phyloP scores from a whole-genome alignment of 441 rosid species.

The Hura crepitans region DNA sequence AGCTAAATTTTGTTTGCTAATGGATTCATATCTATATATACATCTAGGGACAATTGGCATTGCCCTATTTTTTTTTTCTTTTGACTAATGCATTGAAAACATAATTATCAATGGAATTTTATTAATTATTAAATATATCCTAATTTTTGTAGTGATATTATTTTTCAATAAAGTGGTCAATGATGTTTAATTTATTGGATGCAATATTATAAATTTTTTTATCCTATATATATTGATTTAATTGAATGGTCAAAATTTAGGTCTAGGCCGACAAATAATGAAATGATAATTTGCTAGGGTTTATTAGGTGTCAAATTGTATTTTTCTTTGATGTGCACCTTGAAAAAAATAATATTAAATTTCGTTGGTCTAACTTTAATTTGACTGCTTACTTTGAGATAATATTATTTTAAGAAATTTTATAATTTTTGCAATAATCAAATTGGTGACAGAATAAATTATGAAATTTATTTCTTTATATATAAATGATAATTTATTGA shows the following conservation, averaged over 20 bases:
- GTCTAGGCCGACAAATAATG: constrained; percentile 4
- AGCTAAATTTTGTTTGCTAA: no score
- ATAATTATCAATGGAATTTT: no score
- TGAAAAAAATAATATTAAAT: background rate
- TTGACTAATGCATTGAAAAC: background rate
- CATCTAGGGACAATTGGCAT: no score
- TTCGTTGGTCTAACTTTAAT: background rate
- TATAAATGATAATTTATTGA: no score
- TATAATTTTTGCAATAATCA: background rate
- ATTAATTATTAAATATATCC: background rate
- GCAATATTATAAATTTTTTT: background rate
- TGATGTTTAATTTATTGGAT: background rate
- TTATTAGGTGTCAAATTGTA: background rate
- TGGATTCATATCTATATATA: no score
- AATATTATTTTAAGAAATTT: background rate
- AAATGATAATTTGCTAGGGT: background rate
- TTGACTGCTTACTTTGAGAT: background rate
- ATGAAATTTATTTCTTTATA: no score
- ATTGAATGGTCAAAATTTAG: background rate
- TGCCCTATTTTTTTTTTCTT: background rate
- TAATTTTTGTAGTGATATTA: background rate
- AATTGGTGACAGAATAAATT: no score
- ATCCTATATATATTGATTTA: background rate
- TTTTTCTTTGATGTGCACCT: background rate
- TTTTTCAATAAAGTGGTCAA: background rate